Percentiles rank a stretch among this genome's conserved stretches.
phyloP scores from a whole-genome alignment of 2,329 filamentous ascomycete genomes.

The Neodidymelliopsis sp. region DNA sequence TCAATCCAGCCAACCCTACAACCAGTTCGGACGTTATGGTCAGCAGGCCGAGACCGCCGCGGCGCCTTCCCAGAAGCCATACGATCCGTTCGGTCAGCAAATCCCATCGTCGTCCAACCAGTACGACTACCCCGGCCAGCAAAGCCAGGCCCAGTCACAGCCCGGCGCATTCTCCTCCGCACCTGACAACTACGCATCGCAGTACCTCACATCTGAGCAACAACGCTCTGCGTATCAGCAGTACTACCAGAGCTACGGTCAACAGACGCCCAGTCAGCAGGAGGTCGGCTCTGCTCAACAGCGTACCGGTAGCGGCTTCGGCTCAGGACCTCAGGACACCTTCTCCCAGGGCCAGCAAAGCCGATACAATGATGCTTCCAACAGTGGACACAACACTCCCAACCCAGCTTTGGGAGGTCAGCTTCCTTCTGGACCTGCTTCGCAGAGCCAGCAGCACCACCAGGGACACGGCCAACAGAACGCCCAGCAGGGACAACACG shows the following conservation, averaged over 20 bases:
- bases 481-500: slow-evolving; percentile 54
- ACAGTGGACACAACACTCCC: slow-evolving; percentile 89
- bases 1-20: slow-evolving; percentile 57
- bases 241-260: slow-evolving; percentile 65
- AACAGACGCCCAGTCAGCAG: slow-evolving; percentile 66
- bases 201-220: slow-evolving; percentile 81
- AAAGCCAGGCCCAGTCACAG: slow-evolving; percentile 65
- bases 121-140: slow-evolving; percentile 58
- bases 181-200: slow-evolving; percentile 77
- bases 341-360: slow-evolving; percentile 73
- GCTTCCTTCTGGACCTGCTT: slow-evolving; percentile 58
- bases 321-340: slow-evolving; percentile 65
- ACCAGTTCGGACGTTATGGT: slow-evolving; percentile 75
- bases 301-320: slow-evolving; percentile 80
- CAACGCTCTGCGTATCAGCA: slow-evolving; percentile 76
- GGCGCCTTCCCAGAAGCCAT: slow-evolving; percentile 76
- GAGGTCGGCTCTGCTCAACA: slow-evolving; percentile 76
- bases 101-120: slow-evolving; percentile 58
- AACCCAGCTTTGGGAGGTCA: slow-evolving; percentile 73
- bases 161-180: slow-evolving; percentile 75
- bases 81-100: slow-evolving; percentile 86
- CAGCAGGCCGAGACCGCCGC: slow-evolving; percentile 67
- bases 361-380: slow-evolving; percentile 78
- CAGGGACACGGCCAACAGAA: slow-evolving; percentile 54
- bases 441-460: slow-evolving; percentile 54